Conservation (phyloP, 2,329 filamentous ascomycete species). For the Grosmannia penicillata region DNA sequence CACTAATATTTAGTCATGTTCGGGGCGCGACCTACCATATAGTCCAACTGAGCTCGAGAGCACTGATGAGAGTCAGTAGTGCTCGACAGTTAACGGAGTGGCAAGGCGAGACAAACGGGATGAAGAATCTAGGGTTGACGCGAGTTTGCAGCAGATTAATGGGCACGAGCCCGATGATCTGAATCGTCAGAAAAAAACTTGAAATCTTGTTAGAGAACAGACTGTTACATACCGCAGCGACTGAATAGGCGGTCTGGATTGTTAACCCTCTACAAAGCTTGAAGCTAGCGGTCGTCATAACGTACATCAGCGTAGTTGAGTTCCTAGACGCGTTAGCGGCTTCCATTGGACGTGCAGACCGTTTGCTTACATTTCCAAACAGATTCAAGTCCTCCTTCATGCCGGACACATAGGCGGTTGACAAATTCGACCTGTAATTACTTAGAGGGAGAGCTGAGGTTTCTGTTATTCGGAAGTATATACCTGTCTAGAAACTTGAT, state of each 20-base stretch:
- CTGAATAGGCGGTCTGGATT: not conserved
- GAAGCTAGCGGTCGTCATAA: too few species aligned
- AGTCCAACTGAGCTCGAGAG: slow-evolving; percentile 8
- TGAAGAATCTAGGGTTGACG: slow-evolving; percentile 6
- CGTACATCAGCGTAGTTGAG: slow-evolving; percentile 6
- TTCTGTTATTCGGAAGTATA: not conserved
- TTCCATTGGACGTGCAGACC: not conserved
- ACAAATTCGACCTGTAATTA: slow-evolving; percentile 1
- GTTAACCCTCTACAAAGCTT: too few species aligned
- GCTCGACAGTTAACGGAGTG: too few species aligned
- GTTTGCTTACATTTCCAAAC: slow-evolving; percentile 6
- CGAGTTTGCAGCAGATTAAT: slow-evolving; percentile 2
- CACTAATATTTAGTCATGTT: too few species aligned
- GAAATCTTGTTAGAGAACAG: not conserved
- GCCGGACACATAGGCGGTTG: slow-evolving; percentile 6
- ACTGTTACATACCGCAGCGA: not conserved
- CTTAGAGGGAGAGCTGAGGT: not conserved
- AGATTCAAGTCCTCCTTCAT: slow-evolving; percentile 9
- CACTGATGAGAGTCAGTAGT: not conserved
- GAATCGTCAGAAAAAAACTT: not conserved
- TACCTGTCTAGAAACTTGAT: slow-evolving; percentile 4
- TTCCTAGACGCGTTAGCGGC: not conserved
- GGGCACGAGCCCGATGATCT: slow-evolving; percentile 8
- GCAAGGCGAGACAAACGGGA: slow-evolving; percentile 2
- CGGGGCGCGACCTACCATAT: not conserved